A percentile compares a stretch with the other conserved stretches of the same genome.
Conservation (phyloP, 2,329 filamentous ascomycete species). For the Ambrosiella xylebori region DNA sequence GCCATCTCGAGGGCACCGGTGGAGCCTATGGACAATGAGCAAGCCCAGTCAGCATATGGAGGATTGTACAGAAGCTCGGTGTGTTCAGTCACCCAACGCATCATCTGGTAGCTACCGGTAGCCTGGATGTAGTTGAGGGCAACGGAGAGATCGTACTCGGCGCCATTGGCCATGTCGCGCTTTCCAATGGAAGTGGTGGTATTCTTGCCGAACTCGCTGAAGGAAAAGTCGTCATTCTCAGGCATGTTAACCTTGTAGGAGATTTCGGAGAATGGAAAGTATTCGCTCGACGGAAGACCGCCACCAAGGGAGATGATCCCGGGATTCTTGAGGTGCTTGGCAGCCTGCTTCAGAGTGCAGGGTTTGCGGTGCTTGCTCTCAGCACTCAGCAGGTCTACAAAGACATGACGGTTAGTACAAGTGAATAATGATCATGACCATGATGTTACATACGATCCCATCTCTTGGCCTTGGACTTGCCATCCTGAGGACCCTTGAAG, state of each 20-base stretch:
- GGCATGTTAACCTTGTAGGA: conserved; percentile 51
- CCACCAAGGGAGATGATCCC: conserved; percentile 85
- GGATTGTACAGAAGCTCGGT: conserved; percentile 79
- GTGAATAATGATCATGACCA: not conserved
- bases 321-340: conserved; percentile 59
- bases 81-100: conserved; percentile 86
- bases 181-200: conserved; percentile 54
- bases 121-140: conserved; percentile 89
- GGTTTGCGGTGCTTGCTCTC: conserved; percentile 45
- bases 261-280: conserved; percentile 80
- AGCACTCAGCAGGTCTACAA: conserved; percentile 36
- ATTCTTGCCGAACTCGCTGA: conserved; percentile 51
- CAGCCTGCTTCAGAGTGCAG: conserved; percentile 68
- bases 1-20: conserved; percentile 74
- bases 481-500: conserved; percentile 50
- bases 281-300: conserved; percentile 71
- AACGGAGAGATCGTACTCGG: conserved; percentile 56
- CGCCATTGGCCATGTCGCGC: conserved; percentile 39
- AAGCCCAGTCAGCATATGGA: conserved; percentile 80
- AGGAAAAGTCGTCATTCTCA: conserved; percentile 34
- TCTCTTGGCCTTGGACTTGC: conserved; percentile 60
- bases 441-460: conserved; percentile 57
- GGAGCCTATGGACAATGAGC: conserved; percentile 67
- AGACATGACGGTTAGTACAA: conserved; percentile 7
- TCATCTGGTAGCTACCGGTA: conserved; percentile 66